Conservation (phyloP, 495 filamentous ascomycete genomes). For the Annulohypoxylon moriforme region DNA sequence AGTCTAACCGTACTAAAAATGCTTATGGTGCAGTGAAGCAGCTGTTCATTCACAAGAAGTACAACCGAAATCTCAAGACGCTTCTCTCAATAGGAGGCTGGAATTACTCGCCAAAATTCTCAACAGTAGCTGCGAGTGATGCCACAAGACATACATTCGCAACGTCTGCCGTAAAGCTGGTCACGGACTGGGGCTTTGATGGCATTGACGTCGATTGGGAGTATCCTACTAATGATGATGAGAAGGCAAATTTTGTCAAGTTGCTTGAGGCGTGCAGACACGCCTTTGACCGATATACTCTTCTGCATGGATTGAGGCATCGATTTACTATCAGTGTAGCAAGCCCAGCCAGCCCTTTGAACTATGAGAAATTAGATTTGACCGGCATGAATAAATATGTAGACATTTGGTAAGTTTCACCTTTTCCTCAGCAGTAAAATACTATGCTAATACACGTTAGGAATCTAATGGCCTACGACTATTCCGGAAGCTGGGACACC, state of each 20-base stretch:
- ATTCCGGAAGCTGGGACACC: constrained; percentile 75
- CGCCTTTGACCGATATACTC: constrained; percentile 73
- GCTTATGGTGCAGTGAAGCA: constrained; percentile 88
- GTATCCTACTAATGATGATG: constrained; percentile 64
- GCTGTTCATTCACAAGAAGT: constrained; percentile 83
- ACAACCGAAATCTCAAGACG: constrained; percentile 82
- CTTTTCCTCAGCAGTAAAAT: constrained; percentile 11
- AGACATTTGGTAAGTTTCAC: constrained; percentile 80
- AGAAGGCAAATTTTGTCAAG: constrained; percentile 77
- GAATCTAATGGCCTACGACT: constrained; percentile 87
- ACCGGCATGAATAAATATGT: constrained; percentile 76
- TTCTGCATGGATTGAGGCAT: constrained; percentile 57
- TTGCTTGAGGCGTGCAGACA: constrained; percentile 74
- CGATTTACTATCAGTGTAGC: constrained; percentile 84
- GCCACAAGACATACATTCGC: constrained; percentile 70
- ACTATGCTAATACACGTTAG: constrained; percentile 53
- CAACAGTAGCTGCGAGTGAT: constrained; percentile 69
- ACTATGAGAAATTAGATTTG: constrained; percentile 77
- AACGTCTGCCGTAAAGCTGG: constrained; percentile 69
- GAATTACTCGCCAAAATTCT: constrained; percentile 87
- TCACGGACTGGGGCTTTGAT: constrained; percentile 71
- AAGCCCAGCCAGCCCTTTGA: constrained; percentile 65
- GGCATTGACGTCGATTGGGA: constrained; percentile 73
- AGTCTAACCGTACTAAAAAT: constrained; percentile 64
- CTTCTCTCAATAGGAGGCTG: constrained; percentile 90